Conservation (phyloP, 2,329 filamentous ascomycete species). For the Calonectria multiphialidica region DNA sequence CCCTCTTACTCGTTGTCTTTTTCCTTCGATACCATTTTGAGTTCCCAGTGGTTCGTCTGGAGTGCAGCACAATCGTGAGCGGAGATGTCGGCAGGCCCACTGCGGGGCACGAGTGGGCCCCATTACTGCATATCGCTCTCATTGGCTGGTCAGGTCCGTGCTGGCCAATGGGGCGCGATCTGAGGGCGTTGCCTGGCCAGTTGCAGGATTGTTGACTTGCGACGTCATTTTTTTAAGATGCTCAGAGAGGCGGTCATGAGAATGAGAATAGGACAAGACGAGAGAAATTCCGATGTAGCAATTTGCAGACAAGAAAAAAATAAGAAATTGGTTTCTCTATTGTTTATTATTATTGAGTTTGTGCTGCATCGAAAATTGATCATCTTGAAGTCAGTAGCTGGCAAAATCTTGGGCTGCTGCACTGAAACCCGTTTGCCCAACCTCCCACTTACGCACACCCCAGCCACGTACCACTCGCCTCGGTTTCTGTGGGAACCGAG, state of each 20-base stretch:
- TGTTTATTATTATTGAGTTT: neutral
- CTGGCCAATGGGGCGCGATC: neutral
- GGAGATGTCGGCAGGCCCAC: neutral
- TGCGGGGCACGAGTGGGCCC: conserved; percentile 17
- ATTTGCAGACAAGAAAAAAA: neutral
- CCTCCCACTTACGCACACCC: conserved; percentile 35
- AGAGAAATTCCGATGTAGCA: neutral
- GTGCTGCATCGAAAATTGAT: neutral
- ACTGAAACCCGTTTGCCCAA: conserved; percentile 27
- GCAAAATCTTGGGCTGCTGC: neutral
- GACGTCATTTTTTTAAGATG: conserved; percentile 45
- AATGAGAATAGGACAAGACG: neutral
- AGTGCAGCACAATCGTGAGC: neutral
- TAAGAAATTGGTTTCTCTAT: no score
- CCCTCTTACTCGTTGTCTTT: neutral
- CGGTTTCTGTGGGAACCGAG: conserved; percentile 47
- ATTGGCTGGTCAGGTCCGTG: conserved; percentile 29
- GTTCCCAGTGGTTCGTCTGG: neutral
- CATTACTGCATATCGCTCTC: conserved; percentile 25
- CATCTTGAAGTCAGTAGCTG: neutral
- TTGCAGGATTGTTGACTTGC: conserved; percentile 44
- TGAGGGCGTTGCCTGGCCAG: conserved; percentile 42
- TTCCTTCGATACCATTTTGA: neutral
- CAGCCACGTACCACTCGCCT: conserved; percentile 42
- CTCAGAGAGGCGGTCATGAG: neutral